Evolutionary conservation across 2,329 filamentous ascomycete species (phyloP), one percentile per base, ranked within the genome.

Genomic region (Cytospora paraplurivora): DNA sequence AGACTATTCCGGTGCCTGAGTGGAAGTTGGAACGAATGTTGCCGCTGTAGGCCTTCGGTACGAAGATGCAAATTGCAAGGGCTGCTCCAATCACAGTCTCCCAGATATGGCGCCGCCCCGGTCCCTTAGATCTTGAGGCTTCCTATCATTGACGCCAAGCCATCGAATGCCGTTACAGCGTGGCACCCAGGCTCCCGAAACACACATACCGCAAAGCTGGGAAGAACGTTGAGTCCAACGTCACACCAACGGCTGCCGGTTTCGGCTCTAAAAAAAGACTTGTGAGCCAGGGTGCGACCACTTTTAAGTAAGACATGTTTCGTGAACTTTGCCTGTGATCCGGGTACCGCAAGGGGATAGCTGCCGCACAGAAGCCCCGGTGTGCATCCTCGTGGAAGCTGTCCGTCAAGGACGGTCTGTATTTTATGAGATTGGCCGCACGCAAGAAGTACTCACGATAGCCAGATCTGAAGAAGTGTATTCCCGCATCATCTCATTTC

Each of bases 171-270:
- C 27, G 50, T 47, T 41, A 19, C 50, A 60, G 37, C 38, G 58
- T 33, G 37, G 21, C 32, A 32, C 37, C 34, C 49, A 47, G 49
- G 51, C 51, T 55, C 32, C 51, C 38, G 51, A 35, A 49, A 55
- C 58, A 55, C 35, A 54, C 38, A 27, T 49, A 27, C 58, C 37
- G 27, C 47, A 34, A 35, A 7, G n/a, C 38, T 61, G 58, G 51
- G 38, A 55, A 33, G n/a, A n/a, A n/a, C n/a, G n/a, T n/a, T n/a
- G 4, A 13, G 27, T 17, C 21, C 21, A 8, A 34, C 49, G 58
- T 61, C 47, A 38, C 27, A 33, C 21, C 51, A 49, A 61, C 51
- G 51, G 58, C 54, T 37, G 15, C 51, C 54, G 47, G 49, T 47
- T 38, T 19, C 35, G 2, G 32, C 12, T 41, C 13, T 32, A 55